Evolutionary conservation across 805 yeast genomes (phyloP).

Genomic region (Pichia cephalocereana): DNA sequence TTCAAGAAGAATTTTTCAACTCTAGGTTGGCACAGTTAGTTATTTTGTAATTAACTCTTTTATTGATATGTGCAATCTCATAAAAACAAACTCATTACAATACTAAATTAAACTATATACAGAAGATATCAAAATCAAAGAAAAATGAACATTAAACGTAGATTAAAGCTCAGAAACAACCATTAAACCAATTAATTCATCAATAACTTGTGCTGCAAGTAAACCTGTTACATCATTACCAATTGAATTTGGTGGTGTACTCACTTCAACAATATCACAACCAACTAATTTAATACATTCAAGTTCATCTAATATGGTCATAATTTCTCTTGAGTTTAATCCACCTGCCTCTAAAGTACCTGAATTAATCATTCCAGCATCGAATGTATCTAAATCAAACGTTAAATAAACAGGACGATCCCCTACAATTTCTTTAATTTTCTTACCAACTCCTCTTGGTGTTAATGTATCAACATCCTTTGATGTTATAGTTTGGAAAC

Average conservation of each 20-base stretch:
- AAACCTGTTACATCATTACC: slow-evolving; percentile 52
- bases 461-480: slow-evolving; percentile 38
- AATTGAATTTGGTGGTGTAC: slow-evolving; percentile 52
- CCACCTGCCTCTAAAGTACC: slow-evolving; percentile 79
- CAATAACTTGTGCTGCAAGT: slow-evolving; percentile 58
- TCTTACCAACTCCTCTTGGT: slow-evolving; percentile 25
- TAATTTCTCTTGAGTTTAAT: slow-evolving; percentile 55
- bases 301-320: slow-evolving; percentile 48
- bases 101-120: too few relatives aligned
- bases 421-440: slow-evolving; percentile 29
- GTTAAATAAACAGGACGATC: slow-evolving; percentile 35
- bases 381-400: slow-evolving; percentile 55
- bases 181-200: slow-evolving; percentile 39
- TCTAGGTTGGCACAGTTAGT: too few relatives aligned
- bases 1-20: too few relatives aligned
- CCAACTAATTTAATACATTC: slow-evolving; percentile 58
- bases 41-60: too few relatives aligned
- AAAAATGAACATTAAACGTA: too few relatives aligned
- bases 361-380: slow-evolving; percentile 70
- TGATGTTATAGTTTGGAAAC: slow-evolving; percentile 37
- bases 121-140: too few relatives aligned
- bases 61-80: too few relatives aligned
- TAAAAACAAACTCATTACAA: too few relatives aligned
- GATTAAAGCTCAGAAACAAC: slow-evolving; percentile 21
- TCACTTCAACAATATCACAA: slow-evolving; percentile 68